Conservation (phyloP, 768 basidiomycete species). For the Tulasnella sp. region DNA sequence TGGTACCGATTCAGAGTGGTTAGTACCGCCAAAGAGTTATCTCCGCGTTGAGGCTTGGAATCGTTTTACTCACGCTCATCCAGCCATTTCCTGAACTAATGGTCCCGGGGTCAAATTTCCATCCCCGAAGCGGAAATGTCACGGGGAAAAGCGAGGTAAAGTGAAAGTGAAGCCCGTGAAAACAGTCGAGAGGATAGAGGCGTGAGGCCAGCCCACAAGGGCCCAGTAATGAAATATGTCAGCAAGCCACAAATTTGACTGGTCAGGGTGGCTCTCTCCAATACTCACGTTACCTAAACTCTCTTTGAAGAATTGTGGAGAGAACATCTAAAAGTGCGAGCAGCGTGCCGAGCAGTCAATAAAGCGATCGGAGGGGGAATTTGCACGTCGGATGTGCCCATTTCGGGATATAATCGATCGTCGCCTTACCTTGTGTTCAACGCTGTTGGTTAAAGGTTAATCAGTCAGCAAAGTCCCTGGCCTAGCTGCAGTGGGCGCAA, state of each 20-base stretch:
- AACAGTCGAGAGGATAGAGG: background rate
- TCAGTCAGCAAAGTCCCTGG: background rate
- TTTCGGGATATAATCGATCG: background rate
- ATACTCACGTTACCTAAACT: constrained; percentile 49
- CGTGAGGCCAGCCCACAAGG: background rate
- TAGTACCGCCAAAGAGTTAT: constrained; percentile 6
- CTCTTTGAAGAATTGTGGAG: constrained; percentile 65
- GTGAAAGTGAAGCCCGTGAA: background rate
- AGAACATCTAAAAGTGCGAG: constrained; percentile 53
- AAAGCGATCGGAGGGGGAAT: background rate
- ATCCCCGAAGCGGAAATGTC: background rate
- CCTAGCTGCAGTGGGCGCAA: background rate
- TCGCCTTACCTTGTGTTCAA: constrained; percentile 37
- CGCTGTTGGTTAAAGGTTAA: constrained; percentile 8
- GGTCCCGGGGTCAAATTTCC: background rate
- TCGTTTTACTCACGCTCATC: constrained; percentile 48
- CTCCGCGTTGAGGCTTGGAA: background rate
- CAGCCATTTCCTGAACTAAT: constrained; percentile 60
- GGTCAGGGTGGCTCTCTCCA: background rate
- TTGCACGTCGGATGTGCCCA: background rate
- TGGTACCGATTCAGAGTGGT: background rate
- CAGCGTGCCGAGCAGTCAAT: background rate
- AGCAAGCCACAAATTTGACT: background rate
- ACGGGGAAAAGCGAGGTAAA: background rate
- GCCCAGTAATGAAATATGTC: background rate